A percentile compares a stretch with the other conserved stretches of the same genome.
These are phyloP conservation scores for Mycogone perniciosa DNA, from an alignment of 2,329 filamentous ascomycete genomes.

Conservation along the genomic window DNA sequence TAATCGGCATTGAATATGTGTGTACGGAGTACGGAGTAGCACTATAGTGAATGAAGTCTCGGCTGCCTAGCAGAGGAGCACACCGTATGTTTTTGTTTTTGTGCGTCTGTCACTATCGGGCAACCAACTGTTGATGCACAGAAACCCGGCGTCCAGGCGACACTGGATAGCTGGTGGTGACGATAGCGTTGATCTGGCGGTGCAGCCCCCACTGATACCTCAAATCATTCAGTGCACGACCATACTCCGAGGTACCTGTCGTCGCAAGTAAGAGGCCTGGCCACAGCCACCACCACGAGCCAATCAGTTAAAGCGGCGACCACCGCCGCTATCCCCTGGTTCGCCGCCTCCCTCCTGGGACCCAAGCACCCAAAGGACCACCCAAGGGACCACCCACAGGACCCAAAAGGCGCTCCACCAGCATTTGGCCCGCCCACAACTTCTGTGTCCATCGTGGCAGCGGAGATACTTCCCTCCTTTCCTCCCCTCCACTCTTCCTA, in stretches of 20 bases:
- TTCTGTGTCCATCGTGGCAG: conserved; percentile 18
- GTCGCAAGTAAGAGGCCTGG: neutral
- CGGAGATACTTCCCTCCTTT: conserved; percentile 18
- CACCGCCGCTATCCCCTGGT: conserved; percentile 20
- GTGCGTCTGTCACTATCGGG: neutral
- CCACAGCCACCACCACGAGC: conserved; percentile 28
- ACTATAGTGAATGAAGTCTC: neutral
- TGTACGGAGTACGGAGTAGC: neutral
- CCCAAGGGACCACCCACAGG: no score
- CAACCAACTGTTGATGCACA: neutral
- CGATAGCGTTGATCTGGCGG: conserved; percentile 12
- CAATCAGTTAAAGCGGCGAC: conserved; percentile 32
- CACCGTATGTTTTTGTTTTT: neutral
- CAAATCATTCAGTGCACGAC: no score
- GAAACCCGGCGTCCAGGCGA: conserved; percentile 2
- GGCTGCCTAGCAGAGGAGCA: neutral
- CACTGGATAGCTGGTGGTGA: neutral
- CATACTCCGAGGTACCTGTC: neutral
- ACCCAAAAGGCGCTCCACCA: conserved; percentile 21
- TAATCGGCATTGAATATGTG: neutral
- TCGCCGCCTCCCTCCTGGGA: conserved; percentile 11
- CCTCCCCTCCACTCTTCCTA: conserved; percentile 28
- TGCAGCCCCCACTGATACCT: conserved; percentile 7
- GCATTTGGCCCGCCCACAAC: conserved; percentile 31
- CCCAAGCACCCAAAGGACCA: no score